These are phyloP conservation scores for Chiua virens DNA, from an alignment of 768 basidiomycete genomes.

Conservation along the genomic window DNA sequence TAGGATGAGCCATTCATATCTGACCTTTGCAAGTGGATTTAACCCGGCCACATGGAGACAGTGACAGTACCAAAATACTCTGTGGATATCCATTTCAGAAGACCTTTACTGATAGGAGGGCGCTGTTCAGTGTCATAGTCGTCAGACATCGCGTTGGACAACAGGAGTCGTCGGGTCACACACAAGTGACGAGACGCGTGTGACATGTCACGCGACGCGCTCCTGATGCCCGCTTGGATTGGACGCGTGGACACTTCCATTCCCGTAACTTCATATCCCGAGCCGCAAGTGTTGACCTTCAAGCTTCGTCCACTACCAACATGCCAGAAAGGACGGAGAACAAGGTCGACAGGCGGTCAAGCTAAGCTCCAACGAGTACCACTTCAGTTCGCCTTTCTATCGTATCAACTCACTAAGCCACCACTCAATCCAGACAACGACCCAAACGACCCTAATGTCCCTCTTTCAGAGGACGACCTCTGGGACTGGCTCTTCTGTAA, in stretches of 20 bases:
- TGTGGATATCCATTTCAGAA: constrained; percentile 36
- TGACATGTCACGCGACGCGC: constrained; percentile 30
- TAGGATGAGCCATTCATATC: constrained; percentile 60
- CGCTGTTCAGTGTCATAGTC: constrained; percentile 9
- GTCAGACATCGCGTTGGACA: constrained; percentile 3
- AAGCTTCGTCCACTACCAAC: background rate
- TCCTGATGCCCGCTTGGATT: background rate
- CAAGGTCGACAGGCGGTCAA: constrained; percentile 12
- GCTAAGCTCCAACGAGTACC: constrained; percentile 20
- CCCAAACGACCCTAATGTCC: constrained; percentile 30
- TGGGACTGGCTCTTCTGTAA: background rate
- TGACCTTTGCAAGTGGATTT: constrained; percentile 23
- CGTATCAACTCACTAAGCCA: constrained; percentile 7
- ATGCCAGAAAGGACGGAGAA: constrained; percentile 30
- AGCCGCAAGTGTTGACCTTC: background rate
- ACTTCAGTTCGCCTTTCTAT: background rate
- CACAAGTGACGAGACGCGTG: constrained; percentile 6
- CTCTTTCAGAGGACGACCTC: constrained; percentile 22
- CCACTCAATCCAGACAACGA: constrained; percentile 7
- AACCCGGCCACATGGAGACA: background rate
- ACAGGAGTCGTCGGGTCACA: background rate
- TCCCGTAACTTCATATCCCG: too few relatives aligned
- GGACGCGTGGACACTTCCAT: too few relatives aligned
- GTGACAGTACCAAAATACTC: constrained; percentile 36
- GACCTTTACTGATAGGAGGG: constrained; percentile 13